phyloP scores from a whole-genome alignment of 2,329 filamentous ascomycete species.

The Chalara sp. region DNA sequence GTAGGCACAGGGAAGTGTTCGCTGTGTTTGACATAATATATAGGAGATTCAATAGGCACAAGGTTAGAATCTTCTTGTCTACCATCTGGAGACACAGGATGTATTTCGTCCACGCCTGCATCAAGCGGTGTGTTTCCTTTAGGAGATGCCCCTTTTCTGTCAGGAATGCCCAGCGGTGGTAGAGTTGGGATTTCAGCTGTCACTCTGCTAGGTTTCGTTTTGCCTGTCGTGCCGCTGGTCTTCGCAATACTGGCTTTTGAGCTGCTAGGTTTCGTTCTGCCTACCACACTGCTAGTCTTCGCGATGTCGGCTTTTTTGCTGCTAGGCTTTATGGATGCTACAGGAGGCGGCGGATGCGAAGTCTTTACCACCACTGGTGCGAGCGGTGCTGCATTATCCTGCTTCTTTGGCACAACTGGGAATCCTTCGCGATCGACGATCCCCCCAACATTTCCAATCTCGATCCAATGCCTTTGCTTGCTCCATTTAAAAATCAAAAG shows the following conservation, averaged over 20 bases:
- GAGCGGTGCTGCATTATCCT: neutral
- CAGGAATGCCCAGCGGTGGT: constrained; percentile 19
- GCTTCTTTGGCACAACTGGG: neutral
- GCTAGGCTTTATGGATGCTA: neutral
- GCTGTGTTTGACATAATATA: constrained; percentile 67
- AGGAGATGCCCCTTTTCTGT: constrained; percentile 15
- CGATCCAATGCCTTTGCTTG: too few relatives aligned
- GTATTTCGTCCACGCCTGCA: constrained; percentile 13
- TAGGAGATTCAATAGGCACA: constrained; percentile 15
- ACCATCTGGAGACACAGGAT: constrained; percentile 21
- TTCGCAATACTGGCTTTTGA: neutral
- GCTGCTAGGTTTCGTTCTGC: neutral
- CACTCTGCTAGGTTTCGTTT: neutral
- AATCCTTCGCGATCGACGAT: too few relatives aligned
- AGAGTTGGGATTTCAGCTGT: constrained; percentile 7
- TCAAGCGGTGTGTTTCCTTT: constrained; percentile 7
- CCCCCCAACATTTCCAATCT: too few relatives aligned
- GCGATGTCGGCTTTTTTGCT: neutral
- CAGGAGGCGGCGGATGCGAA: neutral
- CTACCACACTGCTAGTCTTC: neutral
- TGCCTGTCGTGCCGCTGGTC: neutral
- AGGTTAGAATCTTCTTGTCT: constrained; percentile 18
- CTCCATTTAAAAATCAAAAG: constrained; percentile 8
- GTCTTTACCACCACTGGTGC: neutral
- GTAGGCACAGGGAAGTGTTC: constrained; percentile 73